Percentiles rank a stretch among this genome's conserved stretches.
Conservation (phyloP, 2,329 filamentous ascomycete genomes). For the Daldinia eschscholtzii region DNA sequence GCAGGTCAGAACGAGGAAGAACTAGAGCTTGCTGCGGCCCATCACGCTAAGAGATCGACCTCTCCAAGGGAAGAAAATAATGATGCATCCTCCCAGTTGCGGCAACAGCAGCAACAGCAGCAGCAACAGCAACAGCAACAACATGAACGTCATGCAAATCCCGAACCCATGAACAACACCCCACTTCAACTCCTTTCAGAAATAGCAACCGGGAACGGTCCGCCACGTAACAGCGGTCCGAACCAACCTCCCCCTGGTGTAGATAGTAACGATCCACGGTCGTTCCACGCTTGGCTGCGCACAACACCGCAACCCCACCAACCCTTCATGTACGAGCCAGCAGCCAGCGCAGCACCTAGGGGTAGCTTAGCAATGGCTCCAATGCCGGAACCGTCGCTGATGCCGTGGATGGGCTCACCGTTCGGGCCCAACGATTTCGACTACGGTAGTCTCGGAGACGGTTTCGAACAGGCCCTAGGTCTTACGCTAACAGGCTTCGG, state of each 20-base stretch:
- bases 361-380: neutral
- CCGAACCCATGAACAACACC: slow-evolving; percentile 62
- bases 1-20: slow-evolving; percentile 32
- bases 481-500: slow-evolving; percentile 56
- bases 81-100: slow-evolving; percentile 40
- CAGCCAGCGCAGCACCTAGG: slow-evolving; percentile 10
- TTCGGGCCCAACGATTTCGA: slow-evolving; percentile 53
- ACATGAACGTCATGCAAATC: slow-evolving; percentile 46
- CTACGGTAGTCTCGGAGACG: slow-evolving; percentile 55
- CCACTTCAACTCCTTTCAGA: slow-evolving; percentile 69
- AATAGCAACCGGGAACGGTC: slow-evolving; percentile 63
- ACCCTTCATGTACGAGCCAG: slow-evolving; percentile 56
- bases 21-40: slow-evolving; percentile 22
- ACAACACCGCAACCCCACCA: slow-evolving; percentile 43
- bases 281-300: slow-evolving; percentile 44
- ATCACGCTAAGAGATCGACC: slow-evolving; percentile 28
- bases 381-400: slow-evolving; percentile 22
- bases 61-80: slow-evolving; percentile 22
- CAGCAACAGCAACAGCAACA: neutral
- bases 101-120: slow-evolving; percentile 44
- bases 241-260: slow-evolving; percentile 37
- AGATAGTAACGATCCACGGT: slow-evolving; percentile 37
- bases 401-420: slow-evolving; percentile 50
- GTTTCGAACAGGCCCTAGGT: slow-evolving; percentile 60
- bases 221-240: slow-evolving; percentile 43